Base-by-base conservation (phyloP, 495 filamentous ascomycete species). In the Patellaria atrata region DNA sequence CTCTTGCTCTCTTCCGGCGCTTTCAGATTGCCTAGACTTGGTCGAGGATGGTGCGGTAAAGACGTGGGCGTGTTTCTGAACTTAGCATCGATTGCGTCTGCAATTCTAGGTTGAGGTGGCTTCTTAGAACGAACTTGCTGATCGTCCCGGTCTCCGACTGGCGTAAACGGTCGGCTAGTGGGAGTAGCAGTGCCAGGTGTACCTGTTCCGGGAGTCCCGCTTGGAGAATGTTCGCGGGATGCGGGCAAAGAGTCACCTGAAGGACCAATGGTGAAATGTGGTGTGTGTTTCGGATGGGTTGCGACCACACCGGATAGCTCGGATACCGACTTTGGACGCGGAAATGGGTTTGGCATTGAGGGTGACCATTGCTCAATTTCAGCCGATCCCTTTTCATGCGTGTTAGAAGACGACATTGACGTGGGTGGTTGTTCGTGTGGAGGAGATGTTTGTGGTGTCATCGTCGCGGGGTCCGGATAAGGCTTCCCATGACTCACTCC, bases 41-140 rank as follows among this genome's bases (percentile, higher is more conserved):
- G 15, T 15, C 1, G 71, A 70, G 3, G 61, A 33, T 43, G 32
- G 50, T 58, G 8, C 60, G 56, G 1, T 60, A 60, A 27, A 31
- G 40, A 15, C 11, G 40, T 32, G 24, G 44, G 27, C 22, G 29
- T 47, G 44, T 32, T 45, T 60, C 55, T 73, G 38, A 94, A 96
- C 42, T 86, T 70, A 15, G 78, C 64, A 47, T 96, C 87, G 26
- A 94, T 75, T 28, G 68, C 55, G 29, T 75, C 64, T 12, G 76
- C 60, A 40, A 77, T 74, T 40, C 70, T 74, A 15, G 71, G 58
- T 45, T 82, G 82, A 3, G 75, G 74, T 15, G 75, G 74, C 12
- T 86, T 76, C 48, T 77, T 86, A 50, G 70, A 77, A 37, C 82
- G 77, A 11, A 82, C 79, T 55, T 92, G 92, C 5, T 87, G 85